phyloP scores from a whole-genome alignment of 169 alveolate genomes.

The Plasmodium berghei region DNA sequence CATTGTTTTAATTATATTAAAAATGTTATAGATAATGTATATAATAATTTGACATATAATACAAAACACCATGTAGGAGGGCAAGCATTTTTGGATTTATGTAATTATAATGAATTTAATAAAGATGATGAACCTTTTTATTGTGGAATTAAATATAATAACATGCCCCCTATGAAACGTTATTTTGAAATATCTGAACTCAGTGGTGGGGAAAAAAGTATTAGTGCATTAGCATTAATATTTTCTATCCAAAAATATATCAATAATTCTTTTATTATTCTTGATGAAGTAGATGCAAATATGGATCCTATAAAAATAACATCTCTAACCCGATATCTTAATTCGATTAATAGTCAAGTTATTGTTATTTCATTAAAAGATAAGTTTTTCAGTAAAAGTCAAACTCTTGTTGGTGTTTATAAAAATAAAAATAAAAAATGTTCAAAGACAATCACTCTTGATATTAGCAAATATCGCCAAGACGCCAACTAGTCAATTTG shows the following conservation, averaged over 20 bases:
- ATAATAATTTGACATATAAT: conserved; percentile 80
- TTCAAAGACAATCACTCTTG: conserved; percentile 84
- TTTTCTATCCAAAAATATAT: conserved; percentile 92
- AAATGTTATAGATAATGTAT: conserved; percentile 81
- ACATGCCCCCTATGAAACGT: conserved; percentile 86
- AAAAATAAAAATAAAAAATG: conserved; percentile 79
- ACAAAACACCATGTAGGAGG: conserved; percentile 80
- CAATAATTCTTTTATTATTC: conserved; percentile 92
- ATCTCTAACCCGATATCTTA: conserved; percentile 84
- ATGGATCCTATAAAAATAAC: conserved; percentile 91
- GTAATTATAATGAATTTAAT: conserved; percentile 80
- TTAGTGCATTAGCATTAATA: conserved; percentile 94
- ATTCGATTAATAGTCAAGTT: conserved; percentile 85
- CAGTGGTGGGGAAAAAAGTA: conserved; percentile 97
- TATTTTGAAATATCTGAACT: conserved; percentile 80
- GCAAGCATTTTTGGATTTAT: conserved; percentile 82
- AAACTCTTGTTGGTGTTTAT: conserved; percentile 89
- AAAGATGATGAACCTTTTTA: conserved; percentile 83
- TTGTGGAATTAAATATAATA: conserved; percentile 83
- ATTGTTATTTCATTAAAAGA: conserved; percentile 91
- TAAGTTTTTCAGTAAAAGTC: conserved; percentile 88
- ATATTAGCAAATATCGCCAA: conserved; percentile 78
- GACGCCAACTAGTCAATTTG: background rate
- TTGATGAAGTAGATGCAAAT: conserved; percentile 96
- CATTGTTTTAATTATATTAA: conserved; percentile 83